Evolutionary conservation across 345 rosid genomes (phyloP), one percentile per base, ranked within the genome.

Genomic region (Orychophragmus violaceus): DNA sequence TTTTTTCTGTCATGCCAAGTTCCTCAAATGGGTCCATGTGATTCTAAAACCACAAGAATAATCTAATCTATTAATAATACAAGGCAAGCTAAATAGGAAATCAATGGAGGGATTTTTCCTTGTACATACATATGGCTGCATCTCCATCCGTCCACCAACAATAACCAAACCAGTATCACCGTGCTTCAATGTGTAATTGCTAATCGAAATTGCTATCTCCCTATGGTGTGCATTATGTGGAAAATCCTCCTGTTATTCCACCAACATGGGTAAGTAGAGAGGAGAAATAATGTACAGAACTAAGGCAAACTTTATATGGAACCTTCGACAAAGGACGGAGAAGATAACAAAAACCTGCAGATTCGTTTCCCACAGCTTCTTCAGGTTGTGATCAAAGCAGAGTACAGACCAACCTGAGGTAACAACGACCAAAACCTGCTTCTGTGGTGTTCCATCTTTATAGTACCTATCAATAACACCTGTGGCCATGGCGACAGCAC

Each of bases 321-420:
- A 55, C 25, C 1, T 16, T 9, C 19, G 36, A 28, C 25, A 22
- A 57, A n/a, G 7, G 19, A 64, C 8, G 7, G 49, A 57, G 35
- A 59, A 24, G 61, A 58, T 10, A 16, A 44, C 8, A 3, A 8
- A 3, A 27, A 90, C 99, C 99, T 94, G 99, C 71, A 90, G 78
- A 81, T 82, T 88, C 39, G 72, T 77, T 74, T 94, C 99, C 99
- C 96, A 94, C 5, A 94, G 83, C 82, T 90, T 94, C 1, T 88
- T 85, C 14, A 90, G 83, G 79, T 90, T 94, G 65, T 94, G 99
- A 85, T 94, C 97, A 56, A 83, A 94, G 79, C 99, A 94, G 87
- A 90, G 85, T 8, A 94, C 99, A 5, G 80, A 79, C 97, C 97
- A 90, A 42, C 88, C 96, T 0, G 99, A 83, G 7, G 99, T 90